These are phyloP conservation scores for Boletus rufocinnamomeus DNA, from an alignment of 768 basidiomycete genomes.

Conservation along the genomic window DNA sequence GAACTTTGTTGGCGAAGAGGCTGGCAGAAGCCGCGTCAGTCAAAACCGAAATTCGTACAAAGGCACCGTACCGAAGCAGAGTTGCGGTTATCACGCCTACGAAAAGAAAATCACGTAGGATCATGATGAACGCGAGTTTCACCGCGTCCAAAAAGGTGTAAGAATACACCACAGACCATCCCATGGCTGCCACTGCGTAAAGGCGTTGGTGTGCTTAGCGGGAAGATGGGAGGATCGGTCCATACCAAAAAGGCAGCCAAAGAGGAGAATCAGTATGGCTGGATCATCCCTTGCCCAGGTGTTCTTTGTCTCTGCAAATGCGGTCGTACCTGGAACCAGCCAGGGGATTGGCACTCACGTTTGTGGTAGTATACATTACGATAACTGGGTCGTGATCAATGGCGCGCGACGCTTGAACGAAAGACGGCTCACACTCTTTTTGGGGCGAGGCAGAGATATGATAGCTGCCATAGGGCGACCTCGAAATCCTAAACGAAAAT, in stretches of 20 bases:
- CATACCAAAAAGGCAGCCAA: conserved; percentile 72
- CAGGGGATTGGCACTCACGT: conserved; percentile 51
- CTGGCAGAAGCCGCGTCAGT: conserved; percentile 37
- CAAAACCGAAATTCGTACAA: conserved; percentile 6
- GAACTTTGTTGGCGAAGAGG: conserved; percentile 70
- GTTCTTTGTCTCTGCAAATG: conserved; percentile 85
- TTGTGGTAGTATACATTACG: conserved; percentile 98
- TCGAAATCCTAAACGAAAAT: conserved; percentile 79
- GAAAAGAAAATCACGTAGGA: conserved; percentile 85
- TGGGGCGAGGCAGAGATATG: conserved; percentile 90
- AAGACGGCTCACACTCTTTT: conserved; percentile 74
- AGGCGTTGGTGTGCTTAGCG: background rate
- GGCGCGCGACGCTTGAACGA: background rate
- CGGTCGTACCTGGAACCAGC: background rate
- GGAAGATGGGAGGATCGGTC: background rate
- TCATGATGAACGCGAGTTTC: conserved; percentile 74
- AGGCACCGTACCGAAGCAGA: conserved; percentile 58
- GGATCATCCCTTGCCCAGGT: conserved; percentile 98
- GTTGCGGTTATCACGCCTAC: conserved; percentile 76
- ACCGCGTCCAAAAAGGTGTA: conserved; percentile 57
- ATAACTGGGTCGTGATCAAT: conserved; percentile 53
- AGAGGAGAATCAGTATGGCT: conserved; percentile 87
- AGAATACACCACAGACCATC: conserved; percentile 86
- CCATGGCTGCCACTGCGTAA: conserved; percentile 68
- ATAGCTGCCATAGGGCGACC: conserved; percentile 93